Conservation (phyloP, 192 early-diverging fungal species). For the Umbelopsis sp. region DNA sequence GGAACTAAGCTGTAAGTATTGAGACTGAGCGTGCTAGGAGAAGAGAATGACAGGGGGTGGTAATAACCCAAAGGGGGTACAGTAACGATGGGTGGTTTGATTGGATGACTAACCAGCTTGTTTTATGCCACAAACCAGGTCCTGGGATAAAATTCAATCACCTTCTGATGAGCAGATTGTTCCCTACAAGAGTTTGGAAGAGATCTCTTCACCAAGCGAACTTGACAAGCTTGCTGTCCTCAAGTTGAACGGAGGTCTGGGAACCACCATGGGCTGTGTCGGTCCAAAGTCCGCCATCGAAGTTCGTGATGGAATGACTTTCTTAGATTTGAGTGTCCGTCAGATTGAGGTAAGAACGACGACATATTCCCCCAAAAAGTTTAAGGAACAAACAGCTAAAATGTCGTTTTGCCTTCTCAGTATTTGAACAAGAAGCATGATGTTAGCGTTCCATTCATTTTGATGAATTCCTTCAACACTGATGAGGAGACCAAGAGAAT, state of each 20-base stretch:
- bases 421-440: constrained; percentile 89
- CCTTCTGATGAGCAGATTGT: constrained; percentile 89
- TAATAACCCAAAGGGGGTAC: not conserved
- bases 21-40: not conserved
- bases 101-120: not conserved
- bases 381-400: not conserved
- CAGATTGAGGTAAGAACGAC: constrained; percentile 84
- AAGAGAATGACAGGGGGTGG: constrained; percentile 5
- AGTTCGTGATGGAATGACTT: constrained; percentile 98
- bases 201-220: constrained; percentile 53
- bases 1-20: constrained; percentile 72
- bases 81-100: not conserved
- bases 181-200: constrained; percentile 73
- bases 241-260: constrained; percentile 99
- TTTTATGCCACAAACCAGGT: constrained; percentile 38
- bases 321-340: constrained; percentile 96
- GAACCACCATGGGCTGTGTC: constrained; percentile 99
- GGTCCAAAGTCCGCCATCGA: constrained; percentile 99
- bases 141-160: constrained; percentile 95
- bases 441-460: constrained; percentile 93
- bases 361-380: not conserved
- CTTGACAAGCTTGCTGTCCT: constrained; percentile 94
- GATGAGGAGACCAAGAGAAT: constrained; percentile 96
- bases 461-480: constrained; percentile 99
- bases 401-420: constrained; percentile 40